A percentile compares a stretch with the other conserved stretches of the same genome.
phyloP scores from a whole-genome alignment of 2,329 filamentous ascomycete species.

The Ceratocystis lukuohia region DNA sequence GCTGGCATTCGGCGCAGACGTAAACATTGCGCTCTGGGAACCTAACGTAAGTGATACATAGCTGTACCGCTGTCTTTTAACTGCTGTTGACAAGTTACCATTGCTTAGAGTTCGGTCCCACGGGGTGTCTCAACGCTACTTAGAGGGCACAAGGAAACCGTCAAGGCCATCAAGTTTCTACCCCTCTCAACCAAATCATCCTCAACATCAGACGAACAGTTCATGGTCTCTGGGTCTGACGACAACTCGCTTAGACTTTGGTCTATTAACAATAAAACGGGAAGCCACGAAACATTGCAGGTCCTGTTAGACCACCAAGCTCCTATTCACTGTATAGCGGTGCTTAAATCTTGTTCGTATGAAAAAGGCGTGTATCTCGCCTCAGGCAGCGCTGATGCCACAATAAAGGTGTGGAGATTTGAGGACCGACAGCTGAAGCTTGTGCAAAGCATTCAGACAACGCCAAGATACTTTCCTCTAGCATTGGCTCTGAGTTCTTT shows the following conservation, averaged over 20 bases:
- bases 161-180: slow-evolving; percentile 75
- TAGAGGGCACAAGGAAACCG: slow-evolving; percentile 60
- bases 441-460: slow-evolving; percentile 56
- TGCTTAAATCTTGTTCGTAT: slow-evolving; percentile 26
- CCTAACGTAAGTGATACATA: slow-evolving; percentile 47
- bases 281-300: slow-evolving; percentile 33
- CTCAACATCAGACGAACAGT: slow-evolving; percentile 29
- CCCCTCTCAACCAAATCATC: slow-evolving; percentile 34
- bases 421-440: slow-evolving; percentile 36
- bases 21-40: slow-evolving; percentile 79
- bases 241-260: slow-evolving; percentile 69
- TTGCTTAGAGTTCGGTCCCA: slow-evolving; percentile 27
- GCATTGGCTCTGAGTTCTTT: slow-evolving; percentile 56
- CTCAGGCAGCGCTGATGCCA: slow-evolving; percentile 71
- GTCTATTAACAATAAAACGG: slow-evolving; percentile 25
- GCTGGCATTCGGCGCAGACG: slow-evolving; percentile 79
- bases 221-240: slow-evolving; percentile 63
- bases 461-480: slow-evolving; percentile 71
- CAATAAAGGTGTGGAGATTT: slow-evolving; percentile 56
- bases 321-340: slow-evolving; percentile 57
- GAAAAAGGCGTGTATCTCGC: slow-evolving; percentile 42
- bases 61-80: background rate
- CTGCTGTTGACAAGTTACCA: slow-evolving; percentile 13
- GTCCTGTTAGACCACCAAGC: slow-evolving; percentile 51
- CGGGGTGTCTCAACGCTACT: slow-evolving; percentile 55